A percentile compares a stretch with the other conserved stretches of the same genome.
Conservation (phyloP, 1,284 basidiomycete genomes). For the Leccinum brunneo-olivaceum region DNA sequence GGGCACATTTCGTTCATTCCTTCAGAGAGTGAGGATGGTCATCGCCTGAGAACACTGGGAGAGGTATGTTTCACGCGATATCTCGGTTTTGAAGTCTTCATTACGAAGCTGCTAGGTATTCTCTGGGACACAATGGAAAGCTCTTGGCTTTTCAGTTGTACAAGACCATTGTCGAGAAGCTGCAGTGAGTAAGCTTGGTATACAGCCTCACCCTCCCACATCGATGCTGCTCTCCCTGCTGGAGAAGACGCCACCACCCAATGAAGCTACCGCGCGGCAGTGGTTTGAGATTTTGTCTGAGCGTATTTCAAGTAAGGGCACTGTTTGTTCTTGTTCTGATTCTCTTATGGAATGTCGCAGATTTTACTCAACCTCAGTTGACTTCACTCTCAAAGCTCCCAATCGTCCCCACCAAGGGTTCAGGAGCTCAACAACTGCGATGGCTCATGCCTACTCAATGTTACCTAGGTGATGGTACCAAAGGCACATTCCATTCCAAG, state of each 20-base stretch:
- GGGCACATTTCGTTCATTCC: slow-evolving; percentile 75
- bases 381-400: slow-evolving; percentile 39
- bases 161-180: slow-evolving; percentile 54
- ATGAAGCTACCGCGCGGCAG: slow-evolving; percentile 47
- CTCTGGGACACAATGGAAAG: slow-evolving; percentile 61
- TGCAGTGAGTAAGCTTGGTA: slow-evolving; percentile 60
- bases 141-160: slow-evolving; percentile 72
- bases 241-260: slow-evolving; percentile 55
- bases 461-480: slow-evolving; percentile 53
- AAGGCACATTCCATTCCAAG: slow-evolving; percentile 61
- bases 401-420: slow-evolving; percentile 48
- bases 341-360: slow-evolving; percentile 9
- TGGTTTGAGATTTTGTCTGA: slow-evolving; percentile 79
- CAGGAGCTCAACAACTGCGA: slow-evolving; percentile 30
- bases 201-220: slow-evolving; percentile 71
- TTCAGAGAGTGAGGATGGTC: slow-evolving; percentile 45
- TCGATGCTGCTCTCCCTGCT: slow-evolving; percentile 61
- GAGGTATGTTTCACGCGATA: slow-evolving; percentile 42
- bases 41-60: slow-evolving; percentile 58
- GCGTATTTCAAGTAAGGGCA: slow-evolving; percentile 54
- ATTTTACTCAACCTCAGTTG: slow-evolving; percentile 20
- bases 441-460: slow-evolving; percentile 62
- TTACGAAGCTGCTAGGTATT: slow-evolving; percentile 51
- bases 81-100: background rate
- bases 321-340: background rate